A percentile compares a stretch with the other conserved stretches of the same genome.
phyloP scores from a whole-genome alignment of 345 rosid genomes.

The Eutrema yunnanense region DNA sequence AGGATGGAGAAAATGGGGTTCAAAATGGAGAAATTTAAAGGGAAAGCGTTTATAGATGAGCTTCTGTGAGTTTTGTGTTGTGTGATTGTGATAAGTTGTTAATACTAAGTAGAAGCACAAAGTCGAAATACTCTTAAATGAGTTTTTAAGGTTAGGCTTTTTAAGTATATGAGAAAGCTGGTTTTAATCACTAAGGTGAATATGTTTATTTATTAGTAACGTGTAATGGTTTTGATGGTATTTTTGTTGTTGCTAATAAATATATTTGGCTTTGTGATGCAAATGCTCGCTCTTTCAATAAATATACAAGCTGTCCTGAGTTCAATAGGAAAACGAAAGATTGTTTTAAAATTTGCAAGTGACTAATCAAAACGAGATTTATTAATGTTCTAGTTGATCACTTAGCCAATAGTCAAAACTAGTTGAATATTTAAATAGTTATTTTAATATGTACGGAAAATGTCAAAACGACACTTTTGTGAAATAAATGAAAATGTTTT shows the following conservation, averaged over 20 bases:
- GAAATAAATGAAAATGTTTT: not conserved
- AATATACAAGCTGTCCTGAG: not conserved
- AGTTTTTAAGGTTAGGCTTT: not conserved
- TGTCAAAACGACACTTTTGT: not conserved
- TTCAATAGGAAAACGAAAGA: not conserved
- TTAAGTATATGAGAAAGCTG: not conserved
- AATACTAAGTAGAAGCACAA: constrained; percentile 6
- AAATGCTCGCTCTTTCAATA: too few species aligned
- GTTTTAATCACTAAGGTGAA: not conserved
- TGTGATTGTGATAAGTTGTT: constrained; percentile 3
- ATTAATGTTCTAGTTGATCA: not conserved
- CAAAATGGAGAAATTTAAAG: constrained; percentile 44
- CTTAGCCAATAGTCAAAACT: not conserved
- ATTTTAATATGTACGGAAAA: not conserved
- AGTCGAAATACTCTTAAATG: not conserved
- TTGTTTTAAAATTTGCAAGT: not conserved
- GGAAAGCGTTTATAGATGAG: constrained; percentile 45
- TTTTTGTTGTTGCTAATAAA: constrained; percentile 12
- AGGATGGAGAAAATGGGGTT: constrained; percentile 34
- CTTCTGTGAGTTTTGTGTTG: constrained; percentile 34
- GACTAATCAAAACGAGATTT: not conserved
- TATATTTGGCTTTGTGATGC: not conserved
- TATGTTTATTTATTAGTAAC: constrained; percentile 2
- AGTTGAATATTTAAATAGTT: not conserved
- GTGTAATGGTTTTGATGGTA: not conserved